Percentiles rank a stretch among this genome's conserved stretches.
phyloP scores from a whole-genome alignment of 2,329 filamentous ascomycete species.

The Scopulariopsis brevicaulis region DNA sequence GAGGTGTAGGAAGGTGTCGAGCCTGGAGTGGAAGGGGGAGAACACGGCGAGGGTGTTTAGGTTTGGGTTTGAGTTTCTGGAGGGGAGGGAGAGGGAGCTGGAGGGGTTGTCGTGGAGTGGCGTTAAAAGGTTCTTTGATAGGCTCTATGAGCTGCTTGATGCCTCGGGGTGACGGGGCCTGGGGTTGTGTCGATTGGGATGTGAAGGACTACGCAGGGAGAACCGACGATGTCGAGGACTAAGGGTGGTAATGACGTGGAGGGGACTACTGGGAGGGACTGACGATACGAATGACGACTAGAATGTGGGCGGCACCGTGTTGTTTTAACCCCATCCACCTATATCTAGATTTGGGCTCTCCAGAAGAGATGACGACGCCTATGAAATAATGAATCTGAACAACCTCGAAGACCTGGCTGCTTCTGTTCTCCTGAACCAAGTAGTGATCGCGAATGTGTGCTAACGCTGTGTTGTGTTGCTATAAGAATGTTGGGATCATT shows the following conservation, averaged over 20 bases:
- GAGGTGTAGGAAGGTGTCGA: neutral
- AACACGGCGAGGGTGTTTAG: neutral
- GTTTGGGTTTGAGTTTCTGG: neutral
- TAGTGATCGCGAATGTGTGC: neutral
- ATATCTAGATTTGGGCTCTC: neutral
- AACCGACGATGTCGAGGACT: too few species aligned
- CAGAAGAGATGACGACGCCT: neutral
- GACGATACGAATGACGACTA: neutral
- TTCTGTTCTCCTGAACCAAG: neutral
- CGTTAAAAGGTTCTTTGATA: slow-evolving; percentile 1
- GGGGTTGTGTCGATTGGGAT: neutral
- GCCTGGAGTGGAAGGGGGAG: neutral
- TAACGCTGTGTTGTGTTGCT: neutral
- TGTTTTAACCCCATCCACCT: neutral
- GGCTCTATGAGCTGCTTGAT: neutral
- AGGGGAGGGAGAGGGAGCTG: neutral
- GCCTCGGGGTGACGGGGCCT: neutral
- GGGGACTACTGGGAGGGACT: too few species aligned
- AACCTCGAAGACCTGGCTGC: too few species aligned
- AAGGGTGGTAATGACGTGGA: too few species aligned
- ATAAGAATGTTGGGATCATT: neutral
- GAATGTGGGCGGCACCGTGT: neutral
- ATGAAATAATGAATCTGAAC: neutral
- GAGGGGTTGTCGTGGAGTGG: neutral
- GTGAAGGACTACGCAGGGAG: neutral